phyloP scores from a whole-genome alignment of 805 yeast genomes.

The Metschnikowia gelsemii region DNA sequence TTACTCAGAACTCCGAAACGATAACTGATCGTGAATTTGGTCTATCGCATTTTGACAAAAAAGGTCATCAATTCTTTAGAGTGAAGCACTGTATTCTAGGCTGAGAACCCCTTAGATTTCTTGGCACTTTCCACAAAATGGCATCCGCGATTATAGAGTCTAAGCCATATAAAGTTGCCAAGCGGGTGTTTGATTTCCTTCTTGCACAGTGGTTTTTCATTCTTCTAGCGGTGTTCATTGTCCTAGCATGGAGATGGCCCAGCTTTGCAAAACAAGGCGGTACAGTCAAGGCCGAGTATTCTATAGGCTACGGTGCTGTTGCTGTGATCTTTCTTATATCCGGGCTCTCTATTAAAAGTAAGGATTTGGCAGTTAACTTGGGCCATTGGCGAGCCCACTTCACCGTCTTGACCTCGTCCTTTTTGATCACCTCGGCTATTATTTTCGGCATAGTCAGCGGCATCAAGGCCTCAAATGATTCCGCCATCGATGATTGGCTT shows the following conservation, averaged over 20 bases:
- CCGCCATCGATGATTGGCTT: constrained; percentile 69
- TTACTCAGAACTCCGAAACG: not conserved
- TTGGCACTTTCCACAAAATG: constrained; percentile 2
- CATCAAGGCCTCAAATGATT: constrained; percentile 54
- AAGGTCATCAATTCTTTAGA: too few species aligned
- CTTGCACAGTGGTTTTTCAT: constrained; percentile 73
- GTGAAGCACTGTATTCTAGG: too few species aligned
- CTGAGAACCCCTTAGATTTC: not conserved
- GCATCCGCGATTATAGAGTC: constrained; percentile 2
- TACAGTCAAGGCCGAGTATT: constrained; percentile 65
- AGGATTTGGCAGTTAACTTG: constrained; percentile 58
- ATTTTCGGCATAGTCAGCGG: constrained; percentile 74
- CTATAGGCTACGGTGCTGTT: constrained; percentile 83
- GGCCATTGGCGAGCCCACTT: constrained; percentile 81
- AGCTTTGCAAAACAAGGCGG: constrained; percentile 85
- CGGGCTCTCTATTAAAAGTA: constrained; percentile 75
- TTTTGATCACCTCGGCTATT: constrained; percentile 66
- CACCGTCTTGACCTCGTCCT: constrained; percentile 64
- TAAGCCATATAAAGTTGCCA: constrained; percentile 5
- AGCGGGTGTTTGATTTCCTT: constrained; percentile 26
- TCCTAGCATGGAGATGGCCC: constrained; percentile 76
- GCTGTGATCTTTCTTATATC: constrained; percentile 80
- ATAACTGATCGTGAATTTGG: not conserved
- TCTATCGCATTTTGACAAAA: not conserved
- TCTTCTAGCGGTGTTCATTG: constrained; percentile 66